Percentiles rank a stretch among this genome's conserved stretches.
Conservation (phyloP, 23 red algal genomes). For the Chondrus crispus region DNA sequence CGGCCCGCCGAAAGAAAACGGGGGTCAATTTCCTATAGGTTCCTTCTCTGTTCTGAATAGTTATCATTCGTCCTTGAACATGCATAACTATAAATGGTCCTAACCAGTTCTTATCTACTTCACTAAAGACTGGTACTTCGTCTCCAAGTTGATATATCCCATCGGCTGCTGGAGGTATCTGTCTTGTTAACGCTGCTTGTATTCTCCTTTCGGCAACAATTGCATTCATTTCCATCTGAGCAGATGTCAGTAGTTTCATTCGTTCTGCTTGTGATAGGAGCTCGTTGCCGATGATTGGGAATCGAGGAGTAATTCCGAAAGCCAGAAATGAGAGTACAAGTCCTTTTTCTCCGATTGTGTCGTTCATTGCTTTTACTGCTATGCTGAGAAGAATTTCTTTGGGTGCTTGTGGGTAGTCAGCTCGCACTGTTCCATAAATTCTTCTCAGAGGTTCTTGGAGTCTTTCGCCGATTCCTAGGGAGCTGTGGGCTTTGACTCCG, state of each 20-base stretch:
- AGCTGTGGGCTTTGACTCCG: neutral
- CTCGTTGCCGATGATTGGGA: neutral
- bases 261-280: neutral
- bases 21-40: too few species aligned
- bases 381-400: neutral
- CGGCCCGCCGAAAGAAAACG: too few species aligned
- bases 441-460: neutral
- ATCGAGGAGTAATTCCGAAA: neutral
- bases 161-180: neutral
- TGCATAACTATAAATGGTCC: too few species aligned
- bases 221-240: neutral
- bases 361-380: neutral
- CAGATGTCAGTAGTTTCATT: neutral
- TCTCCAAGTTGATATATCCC: neutral
- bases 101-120: neutral
- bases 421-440: neutral
- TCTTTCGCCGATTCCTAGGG: neutral
- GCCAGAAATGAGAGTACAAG: neutral
- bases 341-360: neutral
- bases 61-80: too few species aligned
- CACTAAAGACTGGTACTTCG: conserved; percentile 11
- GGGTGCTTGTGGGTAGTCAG: neutral
- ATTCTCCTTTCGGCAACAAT: neutral
- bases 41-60: too few species aligned
- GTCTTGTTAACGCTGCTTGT: neutral